Conservation (phyloP, 2,329 filamentous ascomycete species). For the Knoxdaviesia proteae region DNA sequence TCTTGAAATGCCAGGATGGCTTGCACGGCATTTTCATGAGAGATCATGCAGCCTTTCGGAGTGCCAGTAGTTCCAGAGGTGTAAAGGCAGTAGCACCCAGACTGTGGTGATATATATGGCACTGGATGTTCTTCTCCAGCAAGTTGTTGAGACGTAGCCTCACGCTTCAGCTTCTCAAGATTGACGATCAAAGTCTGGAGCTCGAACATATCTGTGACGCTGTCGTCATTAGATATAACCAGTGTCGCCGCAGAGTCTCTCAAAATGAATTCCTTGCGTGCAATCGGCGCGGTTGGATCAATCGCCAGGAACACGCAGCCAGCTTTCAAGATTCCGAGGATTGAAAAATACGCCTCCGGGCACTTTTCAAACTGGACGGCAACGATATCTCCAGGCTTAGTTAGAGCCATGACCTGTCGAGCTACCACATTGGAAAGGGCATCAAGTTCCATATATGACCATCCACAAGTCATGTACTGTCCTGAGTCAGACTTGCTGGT, state of each 20-base stretch:
- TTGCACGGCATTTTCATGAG: slow-evolving; percentile 73
- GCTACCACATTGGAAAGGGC: slow-evolving; percentile 52
- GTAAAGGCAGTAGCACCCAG: slow-evolving; percentile 66
- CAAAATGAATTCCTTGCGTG: slow-evolving; percentile 60
- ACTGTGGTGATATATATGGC: slow-evolving; percentile 14
- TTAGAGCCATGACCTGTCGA: slow-evolving; percentile 32
- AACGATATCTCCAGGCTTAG: slow-evolving; percentile 38
- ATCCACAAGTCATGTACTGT: slow-evolving; percentile 14
- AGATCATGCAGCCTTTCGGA: slow-evolving; percentile 75
- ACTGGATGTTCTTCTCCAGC: neutral
- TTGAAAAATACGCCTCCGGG: slow-evolving; percentile 63
- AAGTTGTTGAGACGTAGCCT: neutral
- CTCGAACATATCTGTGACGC: slow-evolving; percentile 1
- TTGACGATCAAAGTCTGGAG: slow-evolving; percentile 14
- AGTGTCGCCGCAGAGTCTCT: slow-evolving; percentile 47
- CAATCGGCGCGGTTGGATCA: slow-evolving; percentile 50
- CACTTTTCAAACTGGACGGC: slow-evolving; percentile 72
- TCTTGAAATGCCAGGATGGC: slow-evolving; percentile 72
- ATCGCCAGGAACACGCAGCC: slow-evolving; percentile 67
- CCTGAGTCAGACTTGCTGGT: too few species aligned
- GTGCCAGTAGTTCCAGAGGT: slow-evolving; percentile 75
- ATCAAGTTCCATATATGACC: slow-evolving; percentile 60
- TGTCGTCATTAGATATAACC: slow-evolving; percentile 31
- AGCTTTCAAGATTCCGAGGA: slow-evolving; percentile 63
- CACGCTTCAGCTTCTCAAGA: slow-evolving; percentile 10